These are phyloP conservation scores for Melastoma malabathricum DNA, from an alignment of 345 rosid genomes.

Conservation along the genomic window DNA sequence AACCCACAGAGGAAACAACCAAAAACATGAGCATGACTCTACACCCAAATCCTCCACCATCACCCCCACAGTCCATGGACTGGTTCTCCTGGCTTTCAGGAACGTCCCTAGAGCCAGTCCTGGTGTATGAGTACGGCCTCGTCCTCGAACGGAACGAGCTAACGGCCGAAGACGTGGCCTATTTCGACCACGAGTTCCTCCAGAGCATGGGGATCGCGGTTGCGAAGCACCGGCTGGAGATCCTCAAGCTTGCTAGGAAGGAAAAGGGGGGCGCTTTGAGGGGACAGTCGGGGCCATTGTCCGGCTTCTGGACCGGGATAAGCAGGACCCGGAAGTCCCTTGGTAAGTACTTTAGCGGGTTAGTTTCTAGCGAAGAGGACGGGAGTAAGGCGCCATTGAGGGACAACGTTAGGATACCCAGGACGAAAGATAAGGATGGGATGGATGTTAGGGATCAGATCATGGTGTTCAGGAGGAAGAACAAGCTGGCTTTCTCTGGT, in stretches of 20 bases:
- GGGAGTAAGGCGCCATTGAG: conserved; percentile 19
- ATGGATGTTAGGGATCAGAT: conserved; percentile 20
- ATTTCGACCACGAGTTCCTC: conserved; percentile 70
- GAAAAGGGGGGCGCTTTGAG: conserved; percentile 14
- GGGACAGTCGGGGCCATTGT: conserved; percentile 5
- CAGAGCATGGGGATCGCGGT: conserved; percentile 61
- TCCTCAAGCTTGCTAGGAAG: conserved; percentile 55
- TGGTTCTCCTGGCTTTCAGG: conserved; percentile 86
- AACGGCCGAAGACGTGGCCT: conserved; percentile 44
- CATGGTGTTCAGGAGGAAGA: conserved; percentile 17
- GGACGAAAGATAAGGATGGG: conserved; percentile 23
- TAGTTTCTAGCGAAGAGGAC: conserved; percentile 23
- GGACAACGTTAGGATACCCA: conserved; percentile 15
- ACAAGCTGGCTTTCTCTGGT: conserved; percentile 51
- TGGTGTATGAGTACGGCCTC: conserved; percentile 55
- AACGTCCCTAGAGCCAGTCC: conserved; percentile 40
- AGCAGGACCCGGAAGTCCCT: conserved; percentile 29
- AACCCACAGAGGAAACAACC: not conserved
- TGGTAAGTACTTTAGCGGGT: conserved; percentile 27
- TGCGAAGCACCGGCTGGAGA: conserved; percentile 70
- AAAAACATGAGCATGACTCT: not conserved
- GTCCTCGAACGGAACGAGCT: conserved; percentile 51
- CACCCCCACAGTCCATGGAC: conserved; percentile 29
- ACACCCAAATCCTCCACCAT: not conserved
- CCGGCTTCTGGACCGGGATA: conserved; percentile 31